Conservation (phyloP, 73 alveolate species). For the Paramecium bursaria region DNA sequence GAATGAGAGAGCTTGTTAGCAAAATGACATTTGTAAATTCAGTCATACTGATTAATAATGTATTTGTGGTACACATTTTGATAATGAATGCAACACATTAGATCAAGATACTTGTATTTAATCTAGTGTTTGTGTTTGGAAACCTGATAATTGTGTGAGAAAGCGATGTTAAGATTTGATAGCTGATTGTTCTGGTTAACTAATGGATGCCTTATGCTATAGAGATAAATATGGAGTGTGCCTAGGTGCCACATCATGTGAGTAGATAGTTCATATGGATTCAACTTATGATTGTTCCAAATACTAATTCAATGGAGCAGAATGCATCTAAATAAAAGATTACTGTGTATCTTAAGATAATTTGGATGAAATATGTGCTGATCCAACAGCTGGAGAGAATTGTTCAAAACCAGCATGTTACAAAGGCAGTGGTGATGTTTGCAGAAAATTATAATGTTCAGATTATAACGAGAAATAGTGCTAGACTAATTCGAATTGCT, state of each 20-base stretch:
- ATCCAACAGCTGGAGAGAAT: too few relatives aligned
- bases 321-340: slow-evolving; percentile 2
- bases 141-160: background rate
- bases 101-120: background rate
- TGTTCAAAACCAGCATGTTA: too few relatives aligned
- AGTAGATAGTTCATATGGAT: slow-evolving; percentile 6
- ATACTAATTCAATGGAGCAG: background rate
- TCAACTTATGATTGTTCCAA: background rate
- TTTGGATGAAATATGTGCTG: slow-evolving; percentile 6
- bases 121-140: background rate
- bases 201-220: slow-evolving; percentile 8
- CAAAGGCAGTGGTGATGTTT: too few relatives aligned
- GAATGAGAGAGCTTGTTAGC: background rate
- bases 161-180: slow-evolving; percentile 6
- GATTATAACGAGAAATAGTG: too few relatives aligned
- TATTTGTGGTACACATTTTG: background rate
- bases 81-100: background rate
- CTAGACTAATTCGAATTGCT: too few relatives aligned
- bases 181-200: slow-evolving; percentile 18
- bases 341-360: background rate
- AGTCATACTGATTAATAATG: background rate
- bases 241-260: slow-evolving; percentile 25
- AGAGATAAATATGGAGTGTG: background rate
- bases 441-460: too few relatives aligned
- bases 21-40: slow-evolving; percentile 2